These are phyloP conservation scores for Sphaerosporella brunnea DNA, from an alignment of 495 filamentous ascomycete species.

Conservation along the genomic window DNA sequence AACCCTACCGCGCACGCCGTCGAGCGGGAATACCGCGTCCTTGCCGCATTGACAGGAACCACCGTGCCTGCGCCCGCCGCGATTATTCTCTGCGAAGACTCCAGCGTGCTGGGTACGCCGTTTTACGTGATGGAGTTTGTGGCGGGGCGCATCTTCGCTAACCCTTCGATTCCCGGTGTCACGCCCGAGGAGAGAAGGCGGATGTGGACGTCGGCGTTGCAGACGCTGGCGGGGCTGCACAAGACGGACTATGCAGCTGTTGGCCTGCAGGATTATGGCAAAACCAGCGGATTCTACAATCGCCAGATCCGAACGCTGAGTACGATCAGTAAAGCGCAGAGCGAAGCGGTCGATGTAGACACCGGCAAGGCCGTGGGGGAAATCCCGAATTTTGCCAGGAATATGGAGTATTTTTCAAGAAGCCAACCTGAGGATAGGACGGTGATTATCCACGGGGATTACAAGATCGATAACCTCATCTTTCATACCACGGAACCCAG, in stretches of 20 bases:
- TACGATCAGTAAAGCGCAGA: slow-evolving; percentile 61
- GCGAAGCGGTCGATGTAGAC: slow-evolving; percentile 53
- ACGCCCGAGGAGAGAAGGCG: slow-evolving; percentile 43
- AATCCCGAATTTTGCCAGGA: slow-evolving; percentile 64
- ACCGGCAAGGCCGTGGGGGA: slow-evolving; percentile 56
- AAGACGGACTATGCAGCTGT: slow-evolving; percentile 46
- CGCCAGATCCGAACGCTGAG: slow-evolving; percentile 70
- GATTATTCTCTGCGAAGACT: slow-evolving; percentile 73
- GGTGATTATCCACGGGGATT: slow-evolving; percentile 80
- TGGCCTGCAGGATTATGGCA: slow-evolving; percentile 55
- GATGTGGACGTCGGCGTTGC: slow-evolving; percentile 76
- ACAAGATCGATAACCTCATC: slow-evolving; percentile 94
- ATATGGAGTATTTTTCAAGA: slow-evolving; percentile 50
- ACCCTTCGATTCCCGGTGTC: slow-evolving; percentile 65
- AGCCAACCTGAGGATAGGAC: slow-evolving; percentile 55
- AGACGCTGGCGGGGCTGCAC: slow-evolving; percentile 75
- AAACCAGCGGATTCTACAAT: slow-evolving; percentile 59
- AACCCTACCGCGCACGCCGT: slow-evolving; percentile 90
- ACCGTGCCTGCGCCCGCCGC: slow-evolving; percentile 76
- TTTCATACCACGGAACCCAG: slow-evolving; percentile 75
- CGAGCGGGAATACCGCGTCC: slow-evolving; percentile 83
- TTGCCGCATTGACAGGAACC: slow-evolving; percentile 52
- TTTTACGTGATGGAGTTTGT: slow-evolving; percentile 97
- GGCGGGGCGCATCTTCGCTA: slow-evolving; percentile 78
- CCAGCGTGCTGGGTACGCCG: slow-evolving; percentile 58